These are phyloP conservation scores for Pinguiococcus pyrenoidosus DNA, from an alignment of 108 stramenopile genomes.

Conservation along the genomic window DNA sequence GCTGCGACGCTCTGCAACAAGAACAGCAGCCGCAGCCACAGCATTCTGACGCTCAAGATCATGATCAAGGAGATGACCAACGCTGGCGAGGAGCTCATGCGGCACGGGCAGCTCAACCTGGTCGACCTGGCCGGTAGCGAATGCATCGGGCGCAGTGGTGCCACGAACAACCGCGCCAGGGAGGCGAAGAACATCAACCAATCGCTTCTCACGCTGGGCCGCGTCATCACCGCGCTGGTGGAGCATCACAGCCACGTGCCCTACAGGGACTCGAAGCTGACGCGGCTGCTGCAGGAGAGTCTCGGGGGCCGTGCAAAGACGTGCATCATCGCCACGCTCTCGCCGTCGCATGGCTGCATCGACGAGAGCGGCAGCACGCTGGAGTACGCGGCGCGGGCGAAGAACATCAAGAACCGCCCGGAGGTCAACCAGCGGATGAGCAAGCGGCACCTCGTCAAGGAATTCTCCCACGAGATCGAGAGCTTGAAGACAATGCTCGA, in stretches of 20 bases:
- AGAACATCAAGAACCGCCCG: slow-evolving; percentile 48
- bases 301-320: slow-evolving; percentile 50
- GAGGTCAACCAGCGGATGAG: slow-evolving; percentile 42
- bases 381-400: slow-evolving; percentile 43
- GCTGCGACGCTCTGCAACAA: slow-evolving; percentile 44
- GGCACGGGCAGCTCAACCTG: slow-evolving; percentile 48
- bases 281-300: slow-evolving; percentile 45
- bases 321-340: slow-evolving; percentile 49
- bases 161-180: slow-evolving; percentile 23
- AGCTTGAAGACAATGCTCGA: slow-evolving; percentile 13
- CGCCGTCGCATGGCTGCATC: slow-evolving; percentile 25
- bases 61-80: slow-evolving; percentile 45
- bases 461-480: slow-evolving; percentile 37
- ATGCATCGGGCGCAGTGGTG: slow-evolving; percentile 47
- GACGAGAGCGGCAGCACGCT: slow-evolving; percentile 46
- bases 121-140: slow-evolving; percentile 57
- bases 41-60: slow-evolving; percentile 46
- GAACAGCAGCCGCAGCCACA: slow-evolving; percentile 38
- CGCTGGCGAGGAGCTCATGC: slow-evolving; percentile 39
- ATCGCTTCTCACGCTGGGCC: slow-evolving; percentile 48
- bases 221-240: slow-evolving; percentile 53
- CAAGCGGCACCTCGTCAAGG: slow-evolving; percentile 39
- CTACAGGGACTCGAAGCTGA: slow-evolving; percentile 54
- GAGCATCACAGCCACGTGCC: slow-evolving; percentile 48
- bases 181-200: slow-evolving; percentile 33